A percentile compares a stretch with the other conserved stretches of the same genome.
These are phyloP conservation scores for Acanthamoeba sp. DNA, from an alignment of 208 protist species.

Conservation along the genomic window DNA sequence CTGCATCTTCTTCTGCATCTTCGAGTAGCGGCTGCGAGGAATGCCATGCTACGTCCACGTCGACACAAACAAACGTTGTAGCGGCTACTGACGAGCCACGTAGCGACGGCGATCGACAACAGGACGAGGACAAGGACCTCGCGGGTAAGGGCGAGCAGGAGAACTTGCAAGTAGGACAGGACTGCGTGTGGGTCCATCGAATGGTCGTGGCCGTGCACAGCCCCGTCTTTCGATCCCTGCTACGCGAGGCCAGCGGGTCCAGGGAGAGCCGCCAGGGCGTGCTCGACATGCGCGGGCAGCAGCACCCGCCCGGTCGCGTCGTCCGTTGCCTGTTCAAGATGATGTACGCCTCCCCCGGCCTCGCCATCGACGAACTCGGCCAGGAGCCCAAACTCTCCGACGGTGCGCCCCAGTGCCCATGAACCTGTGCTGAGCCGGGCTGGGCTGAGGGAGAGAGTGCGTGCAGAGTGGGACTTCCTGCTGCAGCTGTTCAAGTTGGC, in stretches of 20 bases:
- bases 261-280: slow-evolving; percentile 10
- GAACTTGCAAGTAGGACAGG: background rate
- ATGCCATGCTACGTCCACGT: no score
- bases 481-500: slow-evolving; percentile 36
- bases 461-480: slow-evolving; percentile 53
- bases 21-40: background rate
- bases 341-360: slow-evolving; percentile 16
- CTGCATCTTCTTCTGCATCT: background rate
- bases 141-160: background rate
- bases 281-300: slow-evolving; percentile 1
- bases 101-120: no score
- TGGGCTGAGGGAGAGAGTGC: no score
- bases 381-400: slow-evolving; percentile 24
- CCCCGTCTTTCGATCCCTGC: slow-evolving; percentile 22
- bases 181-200: slow-evolving; percentile 1
- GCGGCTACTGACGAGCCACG: no score
- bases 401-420: background rate
- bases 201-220: slow-evolving; percentile 46
- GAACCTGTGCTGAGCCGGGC: no score
- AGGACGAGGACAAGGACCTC: no score
- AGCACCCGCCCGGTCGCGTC: slow-evolving; percentile 4
- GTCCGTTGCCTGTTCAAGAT: slow-evolving; percentile 6
- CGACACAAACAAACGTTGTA: no score
- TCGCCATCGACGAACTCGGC: slow-evolving; percentile 26
- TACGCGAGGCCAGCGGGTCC: background rate